phyloP scores from a whole-genome alignment of 495 filamentous ascomycete species.

The Neurospora sublineolata region DNA sequence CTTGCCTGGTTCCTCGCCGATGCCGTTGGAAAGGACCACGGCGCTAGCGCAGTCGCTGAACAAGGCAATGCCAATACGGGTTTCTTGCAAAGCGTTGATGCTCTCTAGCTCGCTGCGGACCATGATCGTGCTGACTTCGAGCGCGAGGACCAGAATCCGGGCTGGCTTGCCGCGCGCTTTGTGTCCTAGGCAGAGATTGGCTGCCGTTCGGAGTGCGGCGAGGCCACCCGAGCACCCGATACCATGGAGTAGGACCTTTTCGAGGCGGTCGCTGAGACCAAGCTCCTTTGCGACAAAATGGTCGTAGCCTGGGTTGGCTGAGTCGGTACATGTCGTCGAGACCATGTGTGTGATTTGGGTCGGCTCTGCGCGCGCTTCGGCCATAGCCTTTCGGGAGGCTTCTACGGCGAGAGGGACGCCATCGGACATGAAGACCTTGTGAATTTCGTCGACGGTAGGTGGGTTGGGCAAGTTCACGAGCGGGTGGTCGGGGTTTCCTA shows the following conservation, averaged over 20 bases:
- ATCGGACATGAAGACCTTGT: slow-evolving; percentile 42
- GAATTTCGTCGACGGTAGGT: slow-evolving; percentile 45
- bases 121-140: slow-evolving; percentile 47
- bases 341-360: slow-evolving; percentile 53
- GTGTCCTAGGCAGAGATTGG: slow-evolving; percentile 49
- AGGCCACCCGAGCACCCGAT: slow-evolving; percentile 56
- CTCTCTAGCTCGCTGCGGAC: slow-evolving; percentile 49
- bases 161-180: slow-evolving; percentile 39
- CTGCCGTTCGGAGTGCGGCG: slow-evolving; percentile 47
- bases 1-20: slow-evolving; percentile 18
- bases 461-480: slow-evolving; percentile 41
- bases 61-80: slow-evolving; percentile 46
- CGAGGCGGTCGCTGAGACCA: slow-evolving; percentile 35
- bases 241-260: slow-evolving; percentile 51
- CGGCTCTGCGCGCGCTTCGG: slow-evolving; percentile 36
- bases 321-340: slow-evolving; percentile 54
- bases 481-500: slow-evolving; percentile 45
- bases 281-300: slow-evolving; percentile 47
- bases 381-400: slow-evolving; percentile 48
- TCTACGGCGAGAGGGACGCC: slow-evolving; percentile 46
- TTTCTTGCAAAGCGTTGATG: slow-evolving; percentile 38
- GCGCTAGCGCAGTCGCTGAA: slow-evolving; percentile 56
- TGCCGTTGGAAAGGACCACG: slow-evolving; percentile 44
- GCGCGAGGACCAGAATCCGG: slow-evolving; percentile 46
- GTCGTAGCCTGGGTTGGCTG: slow-evolving; percentile 59